Evolutionary conservation across 2,329 filamentous ascomycete genomes (phyloP).

Genomic region (Aspergillus terreus): DNA sequence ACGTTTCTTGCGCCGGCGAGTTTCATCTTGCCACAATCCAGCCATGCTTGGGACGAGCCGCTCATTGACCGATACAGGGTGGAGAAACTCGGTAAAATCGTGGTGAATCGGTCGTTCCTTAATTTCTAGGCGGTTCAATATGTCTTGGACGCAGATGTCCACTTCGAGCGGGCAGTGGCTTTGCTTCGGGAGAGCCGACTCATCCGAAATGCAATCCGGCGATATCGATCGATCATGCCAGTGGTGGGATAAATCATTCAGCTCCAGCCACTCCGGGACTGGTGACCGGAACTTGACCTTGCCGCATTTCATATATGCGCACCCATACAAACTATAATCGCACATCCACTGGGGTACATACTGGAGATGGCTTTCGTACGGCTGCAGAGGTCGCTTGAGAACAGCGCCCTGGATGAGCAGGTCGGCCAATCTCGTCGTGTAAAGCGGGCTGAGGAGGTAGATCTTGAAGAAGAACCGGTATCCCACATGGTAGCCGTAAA

Average conservation of each 20-base stretch:
- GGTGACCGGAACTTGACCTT: constrained; percentile 72
- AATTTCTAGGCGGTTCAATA: constrained; percentile 75
- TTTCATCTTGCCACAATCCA: constrained; percentile 87
- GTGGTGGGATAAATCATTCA: constrained; percentile 59
- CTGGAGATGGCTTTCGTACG: constrained; percentile 90
- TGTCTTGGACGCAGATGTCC: constrained; percentile 84
- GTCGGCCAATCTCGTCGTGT: constrained; percentile 84
- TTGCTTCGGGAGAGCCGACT: constrained; percentile 64
- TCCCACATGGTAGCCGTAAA: constrained; percentile 93
- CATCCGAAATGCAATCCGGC: constrained; percentile 56
- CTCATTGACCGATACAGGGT: constrained; percentile 61
- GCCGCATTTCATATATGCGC: constrained; percentile 73
- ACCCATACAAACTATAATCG: constrained; percentile 96
- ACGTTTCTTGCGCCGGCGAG: constrained; percentile 67
- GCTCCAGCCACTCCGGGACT: constrained; percentile 65
- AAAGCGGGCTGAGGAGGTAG: constrained; percentile 81
- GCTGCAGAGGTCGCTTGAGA: constrained; percentile 78
- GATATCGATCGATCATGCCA: constrained; percentile 79
- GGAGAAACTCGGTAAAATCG: constrained; percentile 71
- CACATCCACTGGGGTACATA: constrained; percentile 96
- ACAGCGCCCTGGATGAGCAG: constrained; percentile 84
- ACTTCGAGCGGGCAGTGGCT: constrained; percentile 89
- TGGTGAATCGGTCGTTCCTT: constrained; percentile 77
- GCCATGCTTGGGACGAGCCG: constrained; percentile 94
- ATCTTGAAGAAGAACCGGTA: constrained; percentile 91